phyloP scores from a whole-genome alignment of 2,329 filamentous ascomycete genomes.

The Botrytis sinoallii region DNA sequence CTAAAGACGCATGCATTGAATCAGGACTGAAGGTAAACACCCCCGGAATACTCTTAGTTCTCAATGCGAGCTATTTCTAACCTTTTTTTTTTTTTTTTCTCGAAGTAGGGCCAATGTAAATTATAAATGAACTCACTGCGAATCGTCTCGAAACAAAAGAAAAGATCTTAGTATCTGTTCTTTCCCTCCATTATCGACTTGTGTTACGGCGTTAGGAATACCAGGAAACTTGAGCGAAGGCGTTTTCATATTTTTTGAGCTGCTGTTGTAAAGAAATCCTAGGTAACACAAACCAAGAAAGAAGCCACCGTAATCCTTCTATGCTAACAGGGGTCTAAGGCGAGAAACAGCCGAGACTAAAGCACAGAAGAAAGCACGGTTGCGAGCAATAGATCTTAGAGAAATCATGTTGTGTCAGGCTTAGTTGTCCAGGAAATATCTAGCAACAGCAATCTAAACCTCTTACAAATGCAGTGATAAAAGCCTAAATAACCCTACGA shows the following conservation, averaged over 20 bases:
- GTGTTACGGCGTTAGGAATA: background rate
- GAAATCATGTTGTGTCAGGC: background rate
- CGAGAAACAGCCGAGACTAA: too few relatives aligned
- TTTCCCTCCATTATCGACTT: background rate
- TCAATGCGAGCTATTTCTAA: too few relatives aligned
- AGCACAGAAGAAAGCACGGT: background rate
- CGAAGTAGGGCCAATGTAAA: background rate
- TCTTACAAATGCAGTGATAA: background rate
- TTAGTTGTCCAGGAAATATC: background rate
- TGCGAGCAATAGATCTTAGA: background rate
- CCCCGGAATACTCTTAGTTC: too few relatives aligned
- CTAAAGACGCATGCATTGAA: background rate
- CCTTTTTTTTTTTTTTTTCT: background rate
- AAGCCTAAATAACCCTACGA: background rate
- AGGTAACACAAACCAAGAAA: too few relatives aligned
- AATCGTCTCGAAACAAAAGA: background rate
- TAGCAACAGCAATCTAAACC: background rate
- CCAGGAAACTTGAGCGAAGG: background rate
- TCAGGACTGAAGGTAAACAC: too few relatives aligned
- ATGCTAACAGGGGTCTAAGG: too few relatives aligned
- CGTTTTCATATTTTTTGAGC: background rate
- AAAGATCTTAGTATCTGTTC: background rate
- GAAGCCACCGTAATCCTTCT: too few relatives aligned
- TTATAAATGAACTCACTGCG: fast-evolving
- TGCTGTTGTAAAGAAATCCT: too few relatives aligned